Percentiles rank a stretch among this genome's conserved stretches.
Conservation (phyloP, 1,284 basidiomycete species). For the Anthracocystis walkeri region DNA sequence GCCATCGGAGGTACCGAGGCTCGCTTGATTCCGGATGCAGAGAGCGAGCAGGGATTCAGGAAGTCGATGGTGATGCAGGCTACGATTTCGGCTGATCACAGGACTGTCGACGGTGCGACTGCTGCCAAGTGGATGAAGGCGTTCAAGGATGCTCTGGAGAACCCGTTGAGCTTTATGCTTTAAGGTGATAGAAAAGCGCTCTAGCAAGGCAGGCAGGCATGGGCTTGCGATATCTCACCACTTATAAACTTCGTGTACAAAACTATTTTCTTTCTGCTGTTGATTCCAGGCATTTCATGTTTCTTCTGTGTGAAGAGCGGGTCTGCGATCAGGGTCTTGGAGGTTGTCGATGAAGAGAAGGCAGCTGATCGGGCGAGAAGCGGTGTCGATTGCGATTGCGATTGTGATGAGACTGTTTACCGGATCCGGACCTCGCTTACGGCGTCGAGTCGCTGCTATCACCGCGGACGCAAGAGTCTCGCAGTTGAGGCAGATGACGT, state of each 20-base stretch:
- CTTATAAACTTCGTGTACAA: slow-evolving; percentile 18
- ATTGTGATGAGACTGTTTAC: background rate
- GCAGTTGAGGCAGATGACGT: background rate
- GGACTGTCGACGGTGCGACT: slow-evolving; percentile 74
- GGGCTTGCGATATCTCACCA: background rate
- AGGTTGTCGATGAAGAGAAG: background rate
- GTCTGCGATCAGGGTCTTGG: background rate
- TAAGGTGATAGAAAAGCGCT: slow-evolving; percentile 25
- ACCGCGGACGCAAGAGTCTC: background rate
- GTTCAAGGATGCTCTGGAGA: slow-evolving; percentile 97
- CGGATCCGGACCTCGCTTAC: slow-evolving; percentile 26
- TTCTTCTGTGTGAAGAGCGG: background rate
- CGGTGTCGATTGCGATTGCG: background rate
- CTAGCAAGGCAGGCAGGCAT: background rate
- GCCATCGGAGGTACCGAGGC: slow-evolving; percentile 91
- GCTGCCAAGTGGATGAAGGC: slow-evolving; percentile 77
- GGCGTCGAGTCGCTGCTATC: slow-evolving; percentile 7
- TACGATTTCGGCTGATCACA: slow-evolving; percentile 93
- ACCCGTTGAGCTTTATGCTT: slow-evolving; percentile 76
- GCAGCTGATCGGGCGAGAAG: background rate
- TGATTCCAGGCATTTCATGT: slow-evolving; percentile 13
- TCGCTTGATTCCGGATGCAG: slow-evolving; percentile 85
- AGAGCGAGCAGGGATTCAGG: slow-evolving; percentile 78
- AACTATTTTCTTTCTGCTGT: slow-evolving; percentile 12
- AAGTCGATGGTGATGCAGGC: slow-evolving; percentile 90